Evolutionary conservation across 2,329 filamentous ascomycete genomes (phyloP), one percentile per base, ranked within the genome.

Genomic region (Pseudocercospora musae): DNA sequence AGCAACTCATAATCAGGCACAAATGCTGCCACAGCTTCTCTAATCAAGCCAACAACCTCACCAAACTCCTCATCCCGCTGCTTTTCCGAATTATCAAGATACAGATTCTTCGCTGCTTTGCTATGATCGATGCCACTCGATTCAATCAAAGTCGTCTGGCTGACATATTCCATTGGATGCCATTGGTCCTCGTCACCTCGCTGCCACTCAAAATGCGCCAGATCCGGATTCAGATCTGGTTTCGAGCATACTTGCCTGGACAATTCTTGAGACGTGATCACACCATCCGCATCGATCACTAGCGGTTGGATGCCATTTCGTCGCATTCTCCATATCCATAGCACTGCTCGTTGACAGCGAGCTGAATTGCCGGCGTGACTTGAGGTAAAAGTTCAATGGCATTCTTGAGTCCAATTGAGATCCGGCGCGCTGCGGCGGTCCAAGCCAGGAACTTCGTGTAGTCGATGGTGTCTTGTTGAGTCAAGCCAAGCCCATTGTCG

Each of bases 231-330:
- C 20, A 79, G 61, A 0, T 75, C 77, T 0, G 71, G 64, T 13
- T 69, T 61, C 44, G 15, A 27, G 9, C 18, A n/a, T 20, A 27
- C 21, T 33, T 20, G 60, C 9, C 60, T 40, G 4, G 78, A 68
- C n/a, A 73, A 63, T 15, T 67, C 60, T 0, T 72, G 72, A 15
- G 67, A 63, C 44, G 72, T 72, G 48, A 78, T 78, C 2, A 78
- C 59, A 62, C 78, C 77, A 59, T 78, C 72, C 5, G 76, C 76
- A 57, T 79, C 77, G 1, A 78, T 49, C 1, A 79, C 63, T 4
- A 76, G 66, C 0, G 75, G 76, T 10, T 68, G 56, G 37, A 62
- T 64, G 3, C 33, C 44, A 11, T 67, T 44, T 10, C 13, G 29
- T 31, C 29, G 13, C 29, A 31, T 4, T 31, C 29, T 31, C 29